A percentile compares a stretch with the other conserved stretches of the same genome.
Conservation (phyloP, 768 basidiomycete genomes). For the Grammothele lineata region DNA sequence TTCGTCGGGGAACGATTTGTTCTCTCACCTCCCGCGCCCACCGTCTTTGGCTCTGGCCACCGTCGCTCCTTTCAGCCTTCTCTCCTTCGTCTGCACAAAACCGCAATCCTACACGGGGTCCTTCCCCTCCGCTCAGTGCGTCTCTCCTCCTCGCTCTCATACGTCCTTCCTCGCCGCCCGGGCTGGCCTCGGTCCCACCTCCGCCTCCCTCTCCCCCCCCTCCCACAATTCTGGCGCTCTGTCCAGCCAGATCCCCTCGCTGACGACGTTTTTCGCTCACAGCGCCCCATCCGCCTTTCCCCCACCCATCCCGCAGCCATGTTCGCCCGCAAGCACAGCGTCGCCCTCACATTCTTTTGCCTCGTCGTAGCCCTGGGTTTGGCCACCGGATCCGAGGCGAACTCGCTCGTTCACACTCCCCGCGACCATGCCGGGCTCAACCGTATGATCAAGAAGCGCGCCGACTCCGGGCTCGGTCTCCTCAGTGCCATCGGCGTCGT, state of each 20-base stretch:
- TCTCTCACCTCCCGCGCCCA: conserved; percentile 1
- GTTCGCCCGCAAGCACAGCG: conserved; percentile 41
- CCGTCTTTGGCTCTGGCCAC: conserved; percentile 4
- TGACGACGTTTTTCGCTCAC: conserved; percentile 4
- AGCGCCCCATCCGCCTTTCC: conserved; percentile 4
- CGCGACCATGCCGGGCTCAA: conserved; percentile 56
- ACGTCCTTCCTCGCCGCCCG: not conserved
- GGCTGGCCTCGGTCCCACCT: conserved; percentile 16
- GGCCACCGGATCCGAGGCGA: conserved; percentile 42
- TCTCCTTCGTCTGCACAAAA: conserved; percentile 11
- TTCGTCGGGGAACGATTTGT: not conserved
- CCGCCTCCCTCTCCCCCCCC: not conserved
- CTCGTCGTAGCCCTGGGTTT: conserved; percentile 50
- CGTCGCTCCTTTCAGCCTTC: conserved; percentile 14
- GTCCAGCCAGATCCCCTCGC: not conserved
- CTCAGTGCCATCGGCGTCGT: conserved; percentile 22
- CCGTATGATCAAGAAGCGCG: conserved; percentile 68
- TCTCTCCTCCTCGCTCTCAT: conserved; percentile 7
- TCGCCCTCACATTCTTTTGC: conserved; percentile 62
- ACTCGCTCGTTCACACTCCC: conserved; percentile 37
- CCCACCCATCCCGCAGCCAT: conserved; percentile 30
- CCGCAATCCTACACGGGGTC: conserved; percentile 1
- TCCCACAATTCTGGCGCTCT: too few relatives aligned
- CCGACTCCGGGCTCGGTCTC: conserved; percentile 10
- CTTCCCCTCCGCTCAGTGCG: conserved; percentile 15